Evolutionary conservation across 2,329 filamentous ascomycete species (phyloP).

Genomic region (Diaporthe capsici): DNA sequence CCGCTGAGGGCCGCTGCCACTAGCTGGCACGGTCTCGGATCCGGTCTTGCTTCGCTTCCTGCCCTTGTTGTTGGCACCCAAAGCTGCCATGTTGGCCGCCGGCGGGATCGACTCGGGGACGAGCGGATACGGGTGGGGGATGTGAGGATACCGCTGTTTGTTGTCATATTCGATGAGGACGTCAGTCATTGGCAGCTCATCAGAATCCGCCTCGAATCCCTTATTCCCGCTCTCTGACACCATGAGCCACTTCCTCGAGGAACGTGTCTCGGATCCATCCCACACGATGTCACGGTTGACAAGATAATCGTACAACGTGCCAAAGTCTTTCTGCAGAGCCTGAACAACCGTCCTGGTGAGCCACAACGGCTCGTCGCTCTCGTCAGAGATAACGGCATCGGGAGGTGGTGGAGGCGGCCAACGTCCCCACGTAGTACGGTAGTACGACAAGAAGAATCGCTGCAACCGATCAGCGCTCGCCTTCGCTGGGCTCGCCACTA

Average conservation of each 20-base stretch:
- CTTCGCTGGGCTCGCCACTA: conserved; percentile 57
- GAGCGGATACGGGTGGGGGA: conserved; percentile 77
- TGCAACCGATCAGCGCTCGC: conserved; percentile 72
- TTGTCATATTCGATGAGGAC: conserved; percentile 77
- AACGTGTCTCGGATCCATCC: conserved; percentile 73
- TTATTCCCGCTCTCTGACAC: conserved; percentile 61
- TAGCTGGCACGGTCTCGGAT: conserved; percentile 42
- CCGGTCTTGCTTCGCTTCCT: conserved; percentile 51
- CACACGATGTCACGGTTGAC: conserved; percentile 77
- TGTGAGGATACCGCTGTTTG: conserved; percentile 72
- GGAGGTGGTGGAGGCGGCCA: conserved; percentile 69
- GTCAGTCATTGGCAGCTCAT: conserved; percentile 74
- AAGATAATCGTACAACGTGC: conserved; percentile 78
- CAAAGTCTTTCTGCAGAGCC: conserved; percentile 75
- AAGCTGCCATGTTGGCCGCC: background rate
- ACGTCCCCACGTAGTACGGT: conserved; percentile 64
- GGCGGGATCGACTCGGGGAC: conserved; percentile 68
- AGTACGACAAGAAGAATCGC: conserved; percentile 72
- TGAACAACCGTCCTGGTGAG: conserved; percentile 71
- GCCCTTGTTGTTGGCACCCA: background rate
- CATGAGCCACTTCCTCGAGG: conserved; percentile 76
- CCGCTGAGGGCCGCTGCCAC: conserved; percentile 41
- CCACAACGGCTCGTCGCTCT: conserved; percentile 66
- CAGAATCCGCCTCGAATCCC: conserved; percentile 63
- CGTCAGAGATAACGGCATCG: conserved; percentile 40